These are phyloP conservation scores for Triglochin maritima DNA, from an alignment of 106 monocot species.

Conservation along the genomic window DNA sequence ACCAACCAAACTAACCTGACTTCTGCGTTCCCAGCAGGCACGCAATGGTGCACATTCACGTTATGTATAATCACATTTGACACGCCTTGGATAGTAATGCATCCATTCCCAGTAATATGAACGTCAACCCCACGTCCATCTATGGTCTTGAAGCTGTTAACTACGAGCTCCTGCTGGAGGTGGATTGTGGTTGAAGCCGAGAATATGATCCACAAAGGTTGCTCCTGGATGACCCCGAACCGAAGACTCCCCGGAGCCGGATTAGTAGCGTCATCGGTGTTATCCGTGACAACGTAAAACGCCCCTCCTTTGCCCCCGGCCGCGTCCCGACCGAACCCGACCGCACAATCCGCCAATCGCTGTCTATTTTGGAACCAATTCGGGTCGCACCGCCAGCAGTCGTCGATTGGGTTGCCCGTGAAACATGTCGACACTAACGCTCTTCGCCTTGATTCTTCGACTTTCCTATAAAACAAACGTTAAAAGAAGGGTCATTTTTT, in stretches of 20 bases:
- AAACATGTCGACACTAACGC: conserved; percentile 3
- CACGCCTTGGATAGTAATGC: conserved; percentile 44
- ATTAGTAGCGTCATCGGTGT: conserved; percentile 43
- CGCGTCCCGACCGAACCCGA: conserved; percentile 55
- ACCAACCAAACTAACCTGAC: conserved; percentile 4
- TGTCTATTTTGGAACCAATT: conserved; percentile 46
- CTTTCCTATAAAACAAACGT: not conserved
- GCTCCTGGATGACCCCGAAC: conserved; percentile 39
- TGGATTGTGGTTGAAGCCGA: conserved; percentile 41
- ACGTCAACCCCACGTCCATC: conserved; percentile 50
- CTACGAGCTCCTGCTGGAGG: conserved; percentile 42
- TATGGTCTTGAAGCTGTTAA: conserved; percentile 60
- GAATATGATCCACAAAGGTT: conserved; percentile 62
- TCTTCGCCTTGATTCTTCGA: conserved; percentile 1
- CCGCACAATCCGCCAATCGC: conserved; percentile 55
- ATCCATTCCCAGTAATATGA: conserved; percentile 45
- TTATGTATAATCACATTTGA: conserved; percentile 56
- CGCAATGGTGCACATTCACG: conserved; percentile 48
- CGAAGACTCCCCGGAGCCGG: conserved; percentile 50
- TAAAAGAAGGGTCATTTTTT: not conserved
- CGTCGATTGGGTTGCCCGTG: conserved; percentile 61
- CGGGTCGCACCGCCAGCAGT: conserved; percentile 56
- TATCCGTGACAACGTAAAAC: conserved; percentile 43
- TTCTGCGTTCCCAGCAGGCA: conserved; percentile 36
- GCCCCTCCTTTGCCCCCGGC: conserved; percentile 43